phyloP scores from a whole-genome alignment of 495 filamentous ascomycete genomes.

The Penicillium goetzii region DNA sequence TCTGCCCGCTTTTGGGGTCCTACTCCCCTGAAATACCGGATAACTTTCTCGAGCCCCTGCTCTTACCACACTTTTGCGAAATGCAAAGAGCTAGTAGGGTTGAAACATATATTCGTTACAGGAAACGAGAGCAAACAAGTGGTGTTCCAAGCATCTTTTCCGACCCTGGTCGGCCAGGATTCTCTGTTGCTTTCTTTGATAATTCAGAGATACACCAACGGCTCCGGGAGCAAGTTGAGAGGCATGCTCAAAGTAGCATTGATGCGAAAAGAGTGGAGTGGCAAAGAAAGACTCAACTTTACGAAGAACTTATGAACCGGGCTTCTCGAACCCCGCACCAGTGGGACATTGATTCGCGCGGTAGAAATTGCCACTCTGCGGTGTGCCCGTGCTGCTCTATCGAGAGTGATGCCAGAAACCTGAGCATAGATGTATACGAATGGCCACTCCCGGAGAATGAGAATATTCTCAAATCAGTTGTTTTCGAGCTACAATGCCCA shows the following conservation, averaged over 20 bases:
- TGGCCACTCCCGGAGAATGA: slow-evolving; percentile 59
- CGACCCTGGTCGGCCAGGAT: slow-evolving; percentile 32
- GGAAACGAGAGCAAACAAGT: slow-evolving; percentile 21
- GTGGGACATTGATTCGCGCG: slow-evolving; percentile 8
- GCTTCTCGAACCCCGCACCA: slow-evolving; percentile 6
- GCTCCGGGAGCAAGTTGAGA: slow-evolving; percentile 42
- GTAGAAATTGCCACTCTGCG: slow-evolving; percentile 18
- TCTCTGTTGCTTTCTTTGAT: slow-evolving; percentile 57
- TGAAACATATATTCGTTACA: slow-evolving; percentile 51
- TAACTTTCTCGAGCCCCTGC: slow-evolving; percentile 46
- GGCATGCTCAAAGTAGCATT: slow-evolving; percentile 28
- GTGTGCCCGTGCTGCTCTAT: slow-evolving; percentile 41
- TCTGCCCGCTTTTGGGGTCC: slow-evolving; percentile 46
- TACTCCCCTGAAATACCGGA: slow-evolving; percentile 54
- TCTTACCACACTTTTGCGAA: slow-evolving; percentile 50
- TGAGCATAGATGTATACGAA: slow-evolving; percentile 58
- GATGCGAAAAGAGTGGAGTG: slow-evolving; percentile 50
- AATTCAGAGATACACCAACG: slow-evolving; percentile 43
- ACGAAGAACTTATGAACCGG: slow-evolving; percentile 35
- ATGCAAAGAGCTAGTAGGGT: slow-evolving; percentile 51
- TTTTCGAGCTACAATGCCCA: slow-evolving; percentile 62
- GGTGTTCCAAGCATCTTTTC: slow-evolving; percentile 38
- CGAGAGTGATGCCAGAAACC: slow-evolving; percentile 21
- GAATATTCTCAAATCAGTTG: slow-evolving; percentile 42
- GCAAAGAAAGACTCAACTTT: slow-evolving; percentile 25